Percentiles rank a stretch among this genome's conserved stretches.
phyloP scores from a whole-genome alignment of 1,284 basidiomycete species.

The Termitomyces sp. region DNA sequence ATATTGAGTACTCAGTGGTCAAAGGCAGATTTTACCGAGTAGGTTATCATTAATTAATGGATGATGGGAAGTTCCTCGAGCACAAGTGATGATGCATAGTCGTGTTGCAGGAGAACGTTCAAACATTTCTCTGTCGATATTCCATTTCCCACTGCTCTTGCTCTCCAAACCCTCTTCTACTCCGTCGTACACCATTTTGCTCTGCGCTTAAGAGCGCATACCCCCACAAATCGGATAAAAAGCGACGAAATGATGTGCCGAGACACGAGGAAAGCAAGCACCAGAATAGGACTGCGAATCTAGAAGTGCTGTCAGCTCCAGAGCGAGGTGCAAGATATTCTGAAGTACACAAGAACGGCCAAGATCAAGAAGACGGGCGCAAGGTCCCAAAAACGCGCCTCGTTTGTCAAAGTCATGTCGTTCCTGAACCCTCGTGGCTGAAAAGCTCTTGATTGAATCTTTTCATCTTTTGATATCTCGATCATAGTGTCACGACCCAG shows the following conservation, averaged over 20 bases:
- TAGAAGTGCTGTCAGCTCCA: conserved; percentile 20
- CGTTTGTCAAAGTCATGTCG: not conserved
- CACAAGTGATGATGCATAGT: not conserved
- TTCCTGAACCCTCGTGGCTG: not conserved
- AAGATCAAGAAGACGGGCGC: conserved; percentile 14
- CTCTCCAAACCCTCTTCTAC: conserved; percentile 36
- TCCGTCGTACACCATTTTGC: conserved; percentile 20
- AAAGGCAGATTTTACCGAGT: too few species aligned
- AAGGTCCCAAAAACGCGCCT: conserved; percentile 9
- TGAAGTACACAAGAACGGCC: conserved; percentile 9
- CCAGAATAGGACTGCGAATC: conserved; percentile 50
- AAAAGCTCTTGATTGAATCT: too few species aligned
- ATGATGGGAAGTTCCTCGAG: not conserved
- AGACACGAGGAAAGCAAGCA: conserved; percentile 64
- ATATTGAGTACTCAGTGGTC: not conserved
- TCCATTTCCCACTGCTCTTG: conserved; percentile 63
- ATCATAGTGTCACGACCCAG: too few species aligned
- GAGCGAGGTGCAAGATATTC: not conserved
- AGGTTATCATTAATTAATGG: not conserved
- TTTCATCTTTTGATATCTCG: not conserved
- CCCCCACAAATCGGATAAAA: conserved; percentile 43
- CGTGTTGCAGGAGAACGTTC: conserved; percentile 1
- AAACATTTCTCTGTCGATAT: conserved; percentile 30
- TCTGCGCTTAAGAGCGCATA: conserved; percentile 30
- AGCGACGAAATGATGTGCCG: conserved; percentile 42